Conservation (phyloP, 1,284 basidiomycete species). For the Apiotrichum brassicae region DNA sequence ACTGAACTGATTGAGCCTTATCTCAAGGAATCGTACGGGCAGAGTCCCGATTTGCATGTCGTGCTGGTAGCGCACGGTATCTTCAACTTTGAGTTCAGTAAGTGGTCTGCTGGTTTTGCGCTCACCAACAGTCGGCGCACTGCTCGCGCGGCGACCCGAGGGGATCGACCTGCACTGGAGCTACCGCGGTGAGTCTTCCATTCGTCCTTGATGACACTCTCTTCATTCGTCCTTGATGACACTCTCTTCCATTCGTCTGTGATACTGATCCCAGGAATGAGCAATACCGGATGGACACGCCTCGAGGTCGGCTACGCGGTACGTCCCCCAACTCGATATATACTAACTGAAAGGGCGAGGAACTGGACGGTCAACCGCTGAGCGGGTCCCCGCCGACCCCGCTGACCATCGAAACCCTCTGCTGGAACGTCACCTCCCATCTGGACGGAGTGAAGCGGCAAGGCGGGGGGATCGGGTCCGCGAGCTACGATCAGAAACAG, state of each 20-base stretch:
- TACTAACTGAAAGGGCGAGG: constrained; percentile 6
- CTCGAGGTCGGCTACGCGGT: constrained; percentile 45
- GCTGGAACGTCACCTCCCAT: constrained; percentile 44
- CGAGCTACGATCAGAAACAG: constrained; percentile 67
- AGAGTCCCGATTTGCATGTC: constrained; percentile 27
- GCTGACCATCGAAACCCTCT: constrained; percentile 33
- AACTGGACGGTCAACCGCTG: not conserved
- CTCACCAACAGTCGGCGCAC: constrained; percentile 6
- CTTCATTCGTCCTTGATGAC: too few species aligned
- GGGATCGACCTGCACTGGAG: constrained; percentile 40
- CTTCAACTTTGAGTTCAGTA: constrained; percentile 45
- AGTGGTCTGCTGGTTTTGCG: constrained; percentile 19
- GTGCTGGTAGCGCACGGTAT: constrained; percentile 48
- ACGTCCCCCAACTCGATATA: constrained; percentile 3
- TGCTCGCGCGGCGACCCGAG: constrained; percentile 39
- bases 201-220: too few species aligned
- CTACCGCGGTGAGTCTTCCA: constrained; percentile 37
- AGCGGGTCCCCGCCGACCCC: constrained; percentile 20
- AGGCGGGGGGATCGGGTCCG: constrained; percentile 67
- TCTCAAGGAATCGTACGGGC: constrained; percentile 26
- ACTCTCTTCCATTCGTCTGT: not conserved
- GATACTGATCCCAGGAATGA: too few species aligned
- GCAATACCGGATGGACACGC: constrained; percentile 49
- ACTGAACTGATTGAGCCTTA: constrained; percentile 39
- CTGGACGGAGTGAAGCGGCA: constrained; percentile 55